Conservation (phyloP, 805 yeast genomes). For the Monosporozyma aquatica region DNA sequence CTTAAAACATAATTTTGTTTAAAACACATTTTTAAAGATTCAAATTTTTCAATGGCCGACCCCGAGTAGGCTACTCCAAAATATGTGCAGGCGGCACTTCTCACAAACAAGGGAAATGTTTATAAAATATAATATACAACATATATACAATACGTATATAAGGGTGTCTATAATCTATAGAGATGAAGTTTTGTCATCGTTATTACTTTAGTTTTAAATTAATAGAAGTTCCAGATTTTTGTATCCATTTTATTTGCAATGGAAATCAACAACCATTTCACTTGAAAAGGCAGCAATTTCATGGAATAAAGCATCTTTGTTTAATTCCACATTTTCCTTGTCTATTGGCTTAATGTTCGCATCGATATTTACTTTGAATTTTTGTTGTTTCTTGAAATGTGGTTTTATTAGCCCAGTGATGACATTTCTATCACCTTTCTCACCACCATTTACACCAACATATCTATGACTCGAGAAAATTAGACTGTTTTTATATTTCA, state of each 20-base stretch:
- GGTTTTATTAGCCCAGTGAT: constrained; percentile 82
- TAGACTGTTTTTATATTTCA: constrained; percentile 56
- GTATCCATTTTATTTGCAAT: constrained; percentile 21
- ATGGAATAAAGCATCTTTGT: constrained; percentile 60
- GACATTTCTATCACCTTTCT: constrained; percentile 47
- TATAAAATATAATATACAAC: constrained; percentile 3
- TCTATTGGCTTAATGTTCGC: constrained; percentile 59
- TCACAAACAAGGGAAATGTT: neutral
- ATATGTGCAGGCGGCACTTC: too few species aligned
- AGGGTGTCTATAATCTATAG: constrained; percentile 1
- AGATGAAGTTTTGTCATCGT: neutral
- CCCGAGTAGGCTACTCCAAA: too few species aligned
- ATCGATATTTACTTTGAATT: constrained; percentile 73
- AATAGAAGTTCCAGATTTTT: too few species aligned
- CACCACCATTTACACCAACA: constrained; percentile 44
- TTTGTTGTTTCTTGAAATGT: constrained; percentile 44
- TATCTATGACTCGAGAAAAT: constrained; percentile 58
- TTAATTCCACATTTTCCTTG: constrained; percentile 46
- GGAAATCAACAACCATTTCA: constrained; percentile 44
- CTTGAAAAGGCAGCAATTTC: constrained; percentile 68
- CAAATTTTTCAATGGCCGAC: constrained; percentile 1
- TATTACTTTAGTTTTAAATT: too few species aligned
- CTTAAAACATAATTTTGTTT: neutral
- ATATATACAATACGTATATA: constrained; percentile 1
- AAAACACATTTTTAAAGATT: neutral